Evolutionary conservation across 176 grass and related monocot species (phyloP), one percentile per base, ranked within the genome.

Genomic region (Phyllostachys edulis): DNA sequence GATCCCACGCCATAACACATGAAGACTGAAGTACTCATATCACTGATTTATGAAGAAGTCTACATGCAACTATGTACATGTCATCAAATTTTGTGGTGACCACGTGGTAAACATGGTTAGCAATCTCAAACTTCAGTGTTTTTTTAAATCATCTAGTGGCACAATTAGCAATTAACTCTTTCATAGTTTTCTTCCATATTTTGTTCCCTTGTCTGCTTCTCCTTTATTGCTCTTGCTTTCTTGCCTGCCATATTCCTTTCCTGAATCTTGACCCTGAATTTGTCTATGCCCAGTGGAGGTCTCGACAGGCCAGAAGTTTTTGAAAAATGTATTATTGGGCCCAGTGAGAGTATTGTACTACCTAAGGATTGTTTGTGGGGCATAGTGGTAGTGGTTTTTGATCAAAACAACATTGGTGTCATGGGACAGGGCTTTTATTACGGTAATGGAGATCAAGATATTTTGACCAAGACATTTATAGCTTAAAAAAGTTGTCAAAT

Each of bases 201-300:
- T 76, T 85, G 1, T 67, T 65, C 3, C 63, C 4, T 54, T 41
- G 3, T 64, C 18, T 42, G 9, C 36, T 54, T 63, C 14, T 72
- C 67, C 66, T 79, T 76, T 62, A 37, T 70, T 50, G 7, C 32
- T 56, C 67, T 71, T 63, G 29, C 9, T 36, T 72, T 55, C 56
- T 41, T 55, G 17, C 18, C 11, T 20, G 17, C 37, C 37, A 80
- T 41, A 37, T 65, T 66, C 10, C 24, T 80, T 7, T 67, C 45
- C 36, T 44, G 36, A 86, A 32, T 65, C 37, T 86, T 86, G 16
- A 80, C 4, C 11, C n/a, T 8, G 3, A 17, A 80, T 78, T 55
- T 86, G 69, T 66, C 36, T 55, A 36, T 73, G 32, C 45, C n/a
- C 36, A 9, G 77, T 66, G n/a, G 50, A 66, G 46, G 6, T 80